phyloP scores from a whole-genome alignment of 2,329 filamentous ascomycete species.

The Rosellinia necatrix region DNA sequence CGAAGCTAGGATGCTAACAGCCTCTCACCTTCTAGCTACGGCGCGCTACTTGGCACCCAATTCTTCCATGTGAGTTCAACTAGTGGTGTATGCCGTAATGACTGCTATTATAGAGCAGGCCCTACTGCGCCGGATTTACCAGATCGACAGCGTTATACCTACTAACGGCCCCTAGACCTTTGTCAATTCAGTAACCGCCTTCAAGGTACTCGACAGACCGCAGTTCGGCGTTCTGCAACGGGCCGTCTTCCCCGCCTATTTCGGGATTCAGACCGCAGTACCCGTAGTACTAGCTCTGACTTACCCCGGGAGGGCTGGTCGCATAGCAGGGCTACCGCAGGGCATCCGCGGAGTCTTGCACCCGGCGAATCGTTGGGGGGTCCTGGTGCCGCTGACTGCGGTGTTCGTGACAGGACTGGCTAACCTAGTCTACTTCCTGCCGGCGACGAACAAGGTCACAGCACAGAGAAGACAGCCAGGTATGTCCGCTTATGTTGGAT shows the following conservation, averaged over 20 bases:
- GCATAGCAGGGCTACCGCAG: conserved; percentile 37
- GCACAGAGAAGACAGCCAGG: conserved; percentile 78
- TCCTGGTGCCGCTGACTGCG: conserved; percentile 69
- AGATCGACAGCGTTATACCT: background rate
- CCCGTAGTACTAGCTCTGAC: conserved; percentile 78
- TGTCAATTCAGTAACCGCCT: conserved; percentile 73
- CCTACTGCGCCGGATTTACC: background rate
- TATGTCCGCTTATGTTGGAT: conserved; percentile 45
- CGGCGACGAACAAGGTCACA: conserved; percentile 76
- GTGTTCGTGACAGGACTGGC: conserved; percentile 72
- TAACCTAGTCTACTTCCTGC: conserved; percentile 75
- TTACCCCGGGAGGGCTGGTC: conserved; percentile 62
- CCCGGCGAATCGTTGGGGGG: conserved; percentile 63
- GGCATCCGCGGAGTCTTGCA: conserved; percentile 62
- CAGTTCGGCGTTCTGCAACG: conserved; percentile 83
- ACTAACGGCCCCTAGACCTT: conserved; percentile 64
- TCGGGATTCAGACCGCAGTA: conserved; percentile 77
- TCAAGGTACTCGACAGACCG: conserved; percentile 74
- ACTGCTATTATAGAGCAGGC: background rate
- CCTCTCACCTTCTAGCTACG: conserved; percentile 65
- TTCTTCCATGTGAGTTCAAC: conserved; percentile 72
- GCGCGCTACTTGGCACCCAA: conserved; percentile 82
- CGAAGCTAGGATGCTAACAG: conserved; percentile 28
- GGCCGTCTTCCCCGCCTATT: conserved; percentile 86
- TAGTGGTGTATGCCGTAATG: background rate